Conservation (phyloP, 441 rosid species). For the Metrosideros polymorpha region DNA sequence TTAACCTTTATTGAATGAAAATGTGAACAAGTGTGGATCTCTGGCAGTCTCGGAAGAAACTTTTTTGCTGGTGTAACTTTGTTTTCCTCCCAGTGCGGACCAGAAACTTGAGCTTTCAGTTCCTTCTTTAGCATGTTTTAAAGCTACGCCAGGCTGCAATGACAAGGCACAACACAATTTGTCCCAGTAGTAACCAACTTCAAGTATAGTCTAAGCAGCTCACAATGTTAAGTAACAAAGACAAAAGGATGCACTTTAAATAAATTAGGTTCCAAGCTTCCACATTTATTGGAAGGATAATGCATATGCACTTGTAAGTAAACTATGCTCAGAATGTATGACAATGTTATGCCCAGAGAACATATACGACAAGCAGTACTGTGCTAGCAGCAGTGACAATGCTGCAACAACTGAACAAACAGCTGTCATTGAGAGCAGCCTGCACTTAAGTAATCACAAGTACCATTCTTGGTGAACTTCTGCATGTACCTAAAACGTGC, state of each 20-base stretch:
- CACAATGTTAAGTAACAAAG: not conserved
- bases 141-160: slow-evolving; percentile 73
- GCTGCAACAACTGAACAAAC: not conserved
- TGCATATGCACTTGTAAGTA: not conserved
- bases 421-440: not conserved
- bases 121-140: slow-evolving; percentile 98
- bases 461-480: not conserved
- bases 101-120: slow-evolving; percentile 97
- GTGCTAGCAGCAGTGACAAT: not conserved
- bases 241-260: not conserved
- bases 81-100: slow-evolving; percentile 96
- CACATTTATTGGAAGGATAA: not conserved
- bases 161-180: not conserved
- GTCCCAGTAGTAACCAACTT: not conserved
- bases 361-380: not conserved
- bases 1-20: slow-evolving; percentile 64
- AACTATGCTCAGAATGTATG: not conserved
- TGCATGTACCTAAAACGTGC: not conserved
- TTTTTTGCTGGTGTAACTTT: slow-evolving; percentile 75
- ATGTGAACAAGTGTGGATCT: slow-evolving; percentile 85
- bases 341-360: not conserved
- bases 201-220: not conserved
- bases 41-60: slow-evolving; percentile 51
- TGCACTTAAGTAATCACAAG: not conserved
- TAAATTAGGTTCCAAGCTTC: not conserved